phyloP scores from a whole-genome alignment of 306 rosid species.

The Fagus sylvatica region DNA sequence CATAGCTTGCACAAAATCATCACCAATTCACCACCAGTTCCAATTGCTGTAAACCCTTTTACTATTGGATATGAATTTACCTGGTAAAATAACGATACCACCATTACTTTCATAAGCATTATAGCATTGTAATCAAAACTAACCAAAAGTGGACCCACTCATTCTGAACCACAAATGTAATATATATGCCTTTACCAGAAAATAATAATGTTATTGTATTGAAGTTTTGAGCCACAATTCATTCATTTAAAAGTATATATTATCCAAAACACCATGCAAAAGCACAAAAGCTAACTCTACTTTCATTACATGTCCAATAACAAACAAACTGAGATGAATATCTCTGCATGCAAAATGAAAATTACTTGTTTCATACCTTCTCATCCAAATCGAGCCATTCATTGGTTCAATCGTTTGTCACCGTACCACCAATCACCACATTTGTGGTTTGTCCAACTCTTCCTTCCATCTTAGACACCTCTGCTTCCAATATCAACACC shows the following conservation, averaged over 20 bases:
- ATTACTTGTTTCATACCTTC: no score
- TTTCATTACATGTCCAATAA: no score
- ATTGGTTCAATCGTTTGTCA: slow-evolving; percentile 76
- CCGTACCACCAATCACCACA: slow-evolving; percentile 95
- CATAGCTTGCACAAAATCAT: slow-evolving; percentile 90
- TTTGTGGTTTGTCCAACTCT: slow-evolving; percentile 96
- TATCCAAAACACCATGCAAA: no score
- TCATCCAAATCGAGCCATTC: slow-evolving; percentile 93
- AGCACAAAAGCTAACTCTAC: no score
- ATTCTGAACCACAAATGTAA: not conserved
- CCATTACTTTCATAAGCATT: not conserved
- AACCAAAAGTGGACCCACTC: not conserved
- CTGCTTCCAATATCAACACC: slow-evolving; percentile 25
- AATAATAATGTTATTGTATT: no score
- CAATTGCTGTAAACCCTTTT: slow-evolving; percentile 93
- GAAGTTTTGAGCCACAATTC: not conserved
- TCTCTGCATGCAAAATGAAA: no score
- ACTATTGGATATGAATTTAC: slow-evolving; percentile 92
- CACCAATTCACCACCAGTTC: slow-evolving; percentile 93
- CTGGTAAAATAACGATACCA: slow-evolving; percentile 27
- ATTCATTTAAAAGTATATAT: not conserved
- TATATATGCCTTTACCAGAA: no score
- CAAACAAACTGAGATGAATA: no score
- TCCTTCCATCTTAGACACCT: slow-evolving; percentile 96
- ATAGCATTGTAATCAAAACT: not conserved